Conservation (phyloP, 176 grass and related monocot species). For the Olyra latifolia region DNA sequence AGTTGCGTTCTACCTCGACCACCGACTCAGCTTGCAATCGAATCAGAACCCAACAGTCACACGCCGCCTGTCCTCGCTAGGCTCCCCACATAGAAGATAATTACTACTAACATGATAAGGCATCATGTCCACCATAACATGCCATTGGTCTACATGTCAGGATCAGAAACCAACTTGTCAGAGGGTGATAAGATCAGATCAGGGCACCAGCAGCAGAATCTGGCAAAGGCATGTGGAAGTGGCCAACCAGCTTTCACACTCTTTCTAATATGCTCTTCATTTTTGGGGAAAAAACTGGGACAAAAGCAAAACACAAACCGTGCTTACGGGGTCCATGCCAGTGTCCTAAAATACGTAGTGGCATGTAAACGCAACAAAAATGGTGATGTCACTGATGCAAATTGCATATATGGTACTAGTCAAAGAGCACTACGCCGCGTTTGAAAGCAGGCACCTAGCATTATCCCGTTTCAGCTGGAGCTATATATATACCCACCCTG, state of each 20-base stretch:
- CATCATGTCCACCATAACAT: not conserved
- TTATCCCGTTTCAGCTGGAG: conserved; percentile 31
- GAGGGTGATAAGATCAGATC: conserved; percentile 53
- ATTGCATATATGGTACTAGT: conserved; percentile 21
- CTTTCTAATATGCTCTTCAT: not conserved
- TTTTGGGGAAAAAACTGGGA: not conserved
- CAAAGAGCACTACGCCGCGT: conserved; percentile 40
- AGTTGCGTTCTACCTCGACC: not conserved
- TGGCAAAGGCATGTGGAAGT: conserved; percentile 47
- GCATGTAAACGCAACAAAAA: not conserved
- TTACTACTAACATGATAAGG: conserved; percentile 1
- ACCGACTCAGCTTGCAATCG: conserved; percentile 10
- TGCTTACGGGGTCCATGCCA: conserved; percentile 13
- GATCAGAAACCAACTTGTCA: conserved; percentile 1
- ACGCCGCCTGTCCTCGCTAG: conserved; percentile 29
- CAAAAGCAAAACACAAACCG: not conserved
- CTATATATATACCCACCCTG: conserved; percentile 33
- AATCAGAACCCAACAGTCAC: not conserved
- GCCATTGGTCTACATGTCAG: not conserved
- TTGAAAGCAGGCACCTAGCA: conserved; percentile 31
- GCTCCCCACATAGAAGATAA: not conserved
- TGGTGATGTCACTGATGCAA: conserved; percentile 35
- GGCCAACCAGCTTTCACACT: conserved; percentile 40
- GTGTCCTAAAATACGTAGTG: conserved; percentile 26
- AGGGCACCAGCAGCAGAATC: conserved; percentile 42